Base-by-base conservation (phyloP, 306 rosid genomes). In the Psophocarpus tetragonolobus region DNA sequence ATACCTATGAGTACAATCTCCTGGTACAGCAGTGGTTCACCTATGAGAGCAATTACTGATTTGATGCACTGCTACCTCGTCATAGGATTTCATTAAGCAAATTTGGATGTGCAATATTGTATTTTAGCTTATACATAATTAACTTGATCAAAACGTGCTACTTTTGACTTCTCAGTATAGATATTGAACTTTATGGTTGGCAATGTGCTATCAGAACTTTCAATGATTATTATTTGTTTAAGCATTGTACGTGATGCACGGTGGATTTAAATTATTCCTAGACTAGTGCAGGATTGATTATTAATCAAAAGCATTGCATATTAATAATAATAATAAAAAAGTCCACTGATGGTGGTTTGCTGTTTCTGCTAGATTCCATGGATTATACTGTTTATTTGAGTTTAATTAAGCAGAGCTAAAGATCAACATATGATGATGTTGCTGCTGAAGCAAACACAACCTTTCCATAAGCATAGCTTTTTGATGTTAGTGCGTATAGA, bases 181-280 rank as follows among this genome's bases (percentile, higher is more conserved):
- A 63, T 8, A 33, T 23, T 30, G 36, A 30, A 61, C 71, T 62
- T 63, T 75, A 47, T 13, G 72, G 72, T 62, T 75, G 71, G 36
- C 72, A 62, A 75, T 17, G 42, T 75, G 72, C 58, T 26, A 73
- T 73, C n/a, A 41, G 68, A 74, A 26, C 44, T 58, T 73, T 26
- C 13, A 30, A 57, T n/a, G 27, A 41, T 39, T 57, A 47, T 32
- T 48, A 35, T 47, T 33, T 33, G 50, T 45, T 63, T 35, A 50
- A 76, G 27, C 60, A 33, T 76, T 76, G 53, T 35, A 48, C 64
- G 53, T 76, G 73, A 76, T 76, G 80, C 65, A 76, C 54, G 73
- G 68, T 48, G 65, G 8, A 33, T 64, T 64, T 18, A 20, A 64
- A 75, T 75, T 45, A 63, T 75, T 75, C 27, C 17, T 32, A 47